phyloP scores from a whole-genome alignment of 352 stramenopile genomes.

The Blastocystis sp. region DNA sequence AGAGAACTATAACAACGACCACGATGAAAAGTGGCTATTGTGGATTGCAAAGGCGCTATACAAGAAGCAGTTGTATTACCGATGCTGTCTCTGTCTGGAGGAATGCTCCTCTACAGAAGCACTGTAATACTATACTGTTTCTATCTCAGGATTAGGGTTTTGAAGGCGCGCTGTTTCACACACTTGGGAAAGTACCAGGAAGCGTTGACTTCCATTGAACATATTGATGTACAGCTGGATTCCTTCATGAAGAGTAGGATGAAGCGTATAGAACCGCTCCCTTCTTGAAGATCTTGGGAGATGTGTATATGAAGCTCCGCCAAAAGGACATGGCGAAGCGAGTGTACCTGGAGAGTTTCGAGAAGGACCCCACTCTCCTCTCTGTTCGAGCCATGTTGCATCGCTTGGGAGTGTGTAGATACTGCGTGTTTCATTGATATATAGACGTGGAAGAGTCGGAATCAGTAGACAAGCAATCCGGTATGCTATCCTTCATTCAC shows the following conservation, averaged over 20 bases:
- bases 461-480: not conserved
- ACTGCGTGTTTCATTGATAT: not conserved
- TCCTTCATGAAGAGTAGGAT: not conserved
- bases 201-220: constrained; percentile 1
- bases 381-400: constrained; percentile 4
- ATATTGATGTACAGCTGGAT: constrained; percentile 10
- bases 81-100: constrained; percentile 27
- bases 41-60: constrained; percentile 31
- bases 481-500: constrained; percentile 1
- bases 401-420: constrained; percentile 16
- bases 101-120: not conserved
- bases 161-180: constrained; percentile 3
- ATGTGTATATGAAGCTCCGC: constrained; percentile 18
- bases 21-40: constrained; percentile 33
- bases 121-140: not conserved
- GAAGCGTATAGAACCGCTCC: not conserved
- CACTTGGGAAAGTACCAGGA: not conserved
- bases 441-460: constrained; percentile 41
- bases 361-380: constrained; percentile 15
- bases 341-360: constrained; percentile 26
- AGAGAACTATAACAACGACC: not conserved
- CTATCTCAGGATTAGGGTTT: not conserved
- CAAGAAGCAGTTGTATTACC: constrained; percentile 12
- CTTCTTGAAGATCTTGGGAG: constrained; percentile 25
- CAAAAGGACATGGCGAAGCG: constrained; percentile 50